These are phyloP conservation scores for Physcia stellaris DNA, from an alignment of 495 filamentous ascomycete genomes.

Conservation along the genomic window DNA sequence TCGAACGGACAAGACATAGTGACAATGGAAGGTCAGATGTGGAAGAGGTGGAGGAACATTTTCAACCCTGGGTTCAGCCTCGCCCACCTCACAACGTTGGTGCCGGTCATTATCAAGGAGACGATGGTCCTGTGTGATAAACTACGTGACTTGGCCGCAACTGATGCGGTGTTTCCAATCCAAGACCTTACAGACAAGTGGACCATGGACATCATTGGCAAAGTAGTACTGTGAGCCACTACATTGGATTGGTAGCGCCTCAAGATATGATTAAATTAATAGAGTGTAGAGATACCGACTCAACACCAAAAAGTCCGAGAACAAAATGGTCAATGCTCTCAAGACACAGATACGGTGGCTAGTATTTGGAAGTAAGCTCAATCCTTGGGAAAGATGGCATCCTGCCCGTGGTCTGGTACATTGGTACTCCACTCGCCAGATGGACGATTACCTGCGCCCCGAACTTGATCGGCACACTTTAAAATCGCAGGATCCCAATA, in stretches of 20 bases:
- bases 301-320: slow-evolving; percentile 19
- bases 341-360: slow-evolving; percentile 19
- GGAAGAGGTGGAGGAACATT: slow-evolving; percentile 21
- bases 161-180: slow-evolving; percentile 17
- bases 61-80: slow-evolving; percentile 26
- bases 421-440: slow-evolving; percentile 5
- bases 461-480: too few relatives aligned
- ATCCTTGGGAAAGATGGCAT: slow-evolving; percentile 13
- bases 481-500: slow-evolving; percentile 1
- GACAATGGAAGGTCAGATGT: slow-evolving; percentile 17
- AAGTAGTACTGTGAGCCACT: slow-evolving; percentile 17
- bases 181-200: slow-evolving; percentile 21
- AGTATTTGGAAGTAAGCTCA: slow-evolving; percentile 5
- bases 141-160: slow-evolving; percentile 14
- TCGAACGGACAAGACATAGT: slow-evolving; percentile 18
- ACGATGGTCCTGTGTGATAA: slow-evolving; percentile 15
- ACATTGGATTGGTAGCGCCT: too few relatives aligned
- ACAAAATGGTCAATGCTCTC: slow-evolving; percentile 22
- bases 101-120: slow-evolving; percentile 22
- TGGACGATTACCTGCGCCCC: slow-evolving; percentile 22
- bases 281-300: slow-evolving; percentile 16
- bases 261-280: slow-evolving; percentile 7
- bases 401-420: slow-evolving; percentile 13
- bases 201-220: slow-evolving; percentile 26
- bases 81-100: slow-evolving; percentile 19